These are phyloP conservation scores for Rutstroemia sp. DNA, from an alignment of 2,329 filamentous ascomycete genomes.

Conservation along the genomic window DNA sequence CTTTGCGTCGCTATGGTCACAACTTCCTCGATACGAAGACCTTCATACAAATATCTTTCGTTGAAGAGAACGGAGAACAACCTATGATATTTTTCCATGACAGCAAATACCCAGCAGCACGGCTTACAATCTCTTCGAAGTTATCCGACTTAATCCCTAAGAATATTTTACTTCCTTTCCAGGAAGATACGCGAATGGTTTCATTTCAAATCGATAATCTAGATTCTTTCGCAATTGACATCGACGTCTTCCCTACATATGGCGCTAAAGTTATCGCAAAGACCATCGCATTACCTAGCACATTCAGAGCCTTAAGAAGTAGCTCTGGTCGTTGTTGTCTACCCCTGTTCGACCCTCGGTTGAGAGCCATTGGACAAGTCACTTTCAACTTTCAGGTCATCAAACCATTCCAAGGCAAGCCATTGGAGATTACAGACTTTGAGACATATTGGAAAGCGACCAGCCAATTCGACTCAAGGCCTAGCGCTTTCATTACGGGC, in stretches of 20 bases:
- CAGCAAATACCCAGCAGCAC: conserved; percentile 89
- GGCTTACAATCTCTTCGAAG: conserved; percentile 94
- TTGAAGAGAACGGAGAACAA: conserved; percentile 60
- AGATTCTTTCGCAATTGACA: conserved; percentile 88
- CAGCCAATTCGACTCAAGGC: conserved; percentile 80
- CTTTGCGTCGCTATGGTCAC: conserved; percentile 87
- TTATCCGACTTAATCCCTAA: conserved; percentile 92
- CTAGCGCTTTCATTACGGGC: conserved; percentile 82
- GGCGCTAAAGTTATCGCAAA: conserved; percentile 96
- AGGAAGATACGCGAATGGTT: conserved; percentile 88
- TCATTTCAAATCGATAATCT: conserved; percentile 95
- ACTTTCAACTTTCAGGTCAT: conserved; percentile 94
- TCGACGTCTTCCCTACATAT: conserved; percentile 96
- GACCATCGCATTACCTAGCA: conserved; percentile 81
- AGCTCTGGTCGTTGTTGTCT: conserved; percentile 76
- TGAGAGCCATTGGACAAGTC: conserved; percentile 88
- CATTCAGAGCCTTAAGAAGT: conserved; percentile 69
- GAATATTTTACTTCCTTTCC: conserved; percentile 90
- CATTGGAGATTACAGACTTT: conserved; percentile 94
- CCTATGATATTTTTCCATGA: conserved; percentile 95
- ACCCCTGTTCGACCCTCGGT: conserved; percentile 84
- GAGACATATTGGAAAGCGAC: conserved; percentile 99
- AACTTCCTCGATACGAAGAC: conserved; percentile 98
- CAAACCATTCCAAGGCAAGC: conserved; percentile 87
- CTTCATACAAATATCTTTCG: conserved; percentile 84